Percentiles rank a stretch among this genome's conserved stretches.
These are phyloP conservation scores for Sarcocystis neurona DNA, from an alignment of 169 alveolate genomes.

Conservation along the genomic window DNA sequence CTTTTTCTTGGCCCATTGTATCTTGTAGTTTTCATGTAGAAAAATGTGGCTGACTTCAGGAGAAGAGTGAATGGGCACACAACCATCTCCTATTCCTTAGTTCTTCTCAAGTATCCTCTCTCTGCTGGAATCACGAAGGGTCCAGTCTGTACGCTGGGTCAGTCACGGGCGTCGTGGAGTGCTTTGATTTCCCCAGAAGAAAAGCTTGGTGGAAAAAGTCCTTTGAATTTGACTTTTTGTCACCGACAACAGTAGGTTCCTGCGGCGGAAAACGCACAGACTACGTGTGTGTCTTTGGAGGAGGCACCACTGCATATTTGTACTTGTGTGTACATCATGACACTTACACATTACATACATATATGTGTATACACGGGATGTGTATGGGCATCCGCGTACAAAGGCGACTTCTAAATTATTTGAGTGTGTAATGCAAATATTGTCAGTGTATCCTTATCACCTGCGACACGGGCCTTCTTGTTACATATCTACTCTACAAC, in stretches of 20 bases:
- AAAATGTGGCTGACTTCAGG: too few species aligned
- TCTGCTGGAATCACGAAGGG: slow-evolving; percentile 88
- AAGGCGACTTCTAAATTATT: too few species aligned
- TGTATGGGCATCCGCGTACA: not conserved
- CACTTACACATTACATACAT: not conserved
- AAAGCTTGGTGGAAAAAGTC: slow-evolving; percentile 85
- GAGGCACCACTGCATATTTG: not conserved
- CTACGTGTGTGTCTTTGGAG: not conserved
- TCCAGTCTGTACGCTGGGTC: slow-evolving; percentile 86
- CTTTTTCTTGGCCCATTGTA: too few species aligned
- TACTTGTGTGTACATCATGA: not conserved
- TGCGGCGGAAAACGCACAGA: not conserved
- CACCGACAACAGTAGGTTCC: slow-evolving; percentile 68
- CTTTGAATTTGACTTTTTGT: slow-evolving; percentile 89
- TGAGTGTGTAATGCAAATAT: too few species aligned
- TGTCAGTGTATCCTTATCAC: too few species aligned
- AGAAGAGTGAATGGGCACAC: too few species aligned
- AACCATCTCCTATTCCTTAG: too few species aligned
- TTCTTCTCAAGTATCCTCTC: slow-evolving; percentile 85
- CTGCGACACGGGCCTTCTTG: too few species aligned
- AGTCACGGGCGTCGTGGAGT: slow-evolving; percentile 89
- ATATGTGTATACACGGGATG: not conserved
- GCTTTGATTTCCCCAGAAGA: slow-evolving; percentile 83
- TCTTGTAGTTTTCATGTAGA: too few species aligned
- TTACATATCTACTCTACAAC: too few species aligned